Conservation (phyloP, 495 filamentous ascomycete genomes). For the Neurospora sp. region DNA sequence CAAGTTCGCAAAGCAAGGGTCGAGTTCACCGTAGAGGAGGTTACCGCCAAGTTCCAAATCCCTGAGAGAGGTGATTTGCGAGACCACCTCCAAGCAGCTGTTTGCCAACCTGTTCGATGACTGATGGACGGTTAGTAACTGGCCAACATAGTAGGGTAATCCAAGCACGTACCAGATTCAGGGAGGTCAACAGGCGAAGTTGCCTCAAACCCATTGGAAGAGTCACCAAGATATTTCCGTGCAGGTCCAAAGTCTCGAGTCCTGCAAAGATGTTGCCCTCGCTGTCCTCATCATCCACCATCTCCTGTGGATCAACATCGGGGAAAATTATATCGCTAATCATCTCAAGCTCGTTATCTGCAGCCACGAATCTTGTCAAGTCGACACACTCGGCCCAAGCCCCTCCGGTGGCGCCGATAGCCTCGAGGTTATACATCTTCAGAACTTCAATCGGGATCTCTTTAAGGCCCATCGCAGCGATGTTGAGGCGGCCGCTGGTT, state of each 20-base stretch:
- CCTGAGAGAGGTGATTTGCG: slow-evolving; percentile 56
- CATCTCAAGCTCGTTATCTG: slow-evolving; percentile 79
- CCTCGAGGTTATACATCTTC: slow-evolving; percentile 77
- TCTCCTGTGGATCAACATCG: slow-evolving; percentile 48
- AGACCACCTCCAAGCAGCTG: slow-evolving; percentile 58
- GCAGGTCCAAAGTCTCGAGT: slow-evolving; percentile 72
- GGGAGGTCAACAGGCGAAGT: slow-evolving; percentile 58
- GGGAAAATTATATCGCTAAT: slow-evolving; percentile 69
- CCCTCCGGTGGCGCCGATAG: slow-evolving; percentile 38
- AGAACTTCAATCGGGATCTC: slow-evolving; percentile 76
- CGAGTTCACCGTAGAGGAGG: slow-evolving; percentile 53
- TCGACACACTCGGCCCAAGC: slow-evolving; percentile 94
- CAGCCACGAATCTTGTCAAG: slow-evolving; percentile 75
- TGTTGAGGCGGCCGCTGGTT: slow-evolving; percentile 76
- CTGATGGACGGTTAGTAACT: slow-evolving; percentile 26
- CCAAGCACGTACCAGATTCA: slow-evolving; percentile 63
- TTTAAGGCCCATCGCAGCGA: slow-evolving; percentile 72
- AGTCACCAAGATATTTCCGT: slow-evolving; percentile 64
- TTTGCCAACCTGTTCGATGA: slow-evolving; percentile 72
- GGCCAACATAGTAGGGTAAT: background rate
- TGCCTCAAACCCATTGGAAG: slow-evolving; percentile 69
- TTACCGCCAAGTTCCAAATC: slow-evolving; percentile 83
- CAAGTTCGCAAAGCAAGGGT: slow-evolving; percentile 47
- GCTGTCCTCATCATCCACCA: slow-evolving; percentile 51
- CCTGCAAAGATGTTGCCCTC: slow-evolving; percentile 73